These are phyloP conservation scores for Stemphylium beticola DNA, from an alignment of 2,329 filamentous ascomycete genomes.

Conservation along the genomic window DNA sequence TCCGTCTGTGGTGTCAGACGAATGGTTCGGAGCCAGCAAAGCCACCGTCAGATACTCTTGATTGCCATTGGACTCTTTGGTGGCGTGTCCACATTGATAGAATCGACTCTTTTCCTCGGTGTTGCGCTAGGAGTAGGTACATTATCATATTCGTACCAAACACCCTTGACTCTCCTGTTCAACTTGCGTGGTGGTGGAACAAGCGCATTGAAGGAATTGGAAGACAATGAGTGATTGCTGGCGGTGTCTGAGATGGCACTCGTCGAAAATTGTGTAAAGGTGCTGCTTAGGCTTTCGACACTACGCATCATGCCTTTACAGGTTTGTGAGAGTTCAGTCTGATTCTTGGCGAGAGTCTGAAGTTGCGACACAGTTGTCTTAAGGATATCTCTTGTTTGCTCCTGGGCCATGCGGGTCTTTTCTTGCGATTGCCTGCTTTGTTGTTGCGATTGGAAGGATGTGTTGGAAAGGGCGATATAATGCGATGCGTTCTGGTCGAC, in stretches of 20 bases:
- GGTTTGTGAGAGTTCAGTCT: slow-evolving; percentile 35
- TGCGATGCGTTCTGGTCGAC: slow-evolving; percentile 44
- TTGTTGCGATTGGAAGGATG: slow-evolving; percentile 39
- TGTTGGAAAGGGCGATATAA: slow-evolving; percentile 45
- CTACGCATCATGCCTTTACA: slow-evolving; percentile 40
- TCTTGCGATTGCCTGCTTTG: slow-evolving; percentile 34
- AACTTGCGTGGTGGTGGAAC: slow-evolving; percentile 41
- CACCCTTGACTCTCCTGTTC: slow-evolving; percentile 42
- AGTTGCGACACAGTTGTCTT: slow-evolving; percentile 38
- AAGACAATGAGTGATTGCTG: slow-evolving; percentile 15
- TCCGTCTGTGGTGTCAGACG: too few relatives aligned
- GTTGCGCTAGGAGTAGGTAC: slow-evolving; percentile 11
- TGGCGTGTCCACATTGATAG: slow-evolving; percentile 29
- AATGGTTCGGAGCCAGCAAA: neutral
- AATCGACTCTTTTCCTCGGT: slow-evolving; percentile 22
- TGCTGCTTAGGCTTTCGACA: slow-evolving; percentile 30
- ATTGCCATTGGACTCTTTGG: slow-evolving; percentile 27
- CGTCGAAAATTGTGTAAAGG: slow-evolving; percentile 22
- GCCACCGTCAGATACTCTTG: slow-evolving; percentile 14
- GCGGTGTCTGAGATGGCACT: slow-evolving; percentile 23
- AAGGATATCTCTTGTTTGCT: slow-evolving; percentile 36
- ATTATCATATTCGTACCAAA: slow-evolving; percentile 48
- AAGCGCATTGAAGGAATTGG: slow-evolving; percentile 17
- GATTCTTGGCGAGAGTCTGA: slow-evolving; percentile 34
- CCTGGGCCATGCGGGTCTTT: slow-evolving; percentile 29